Conservation (phyloP, 495 filamentous ascomycete species). For the Astrocystis sublimbata region DNA sequence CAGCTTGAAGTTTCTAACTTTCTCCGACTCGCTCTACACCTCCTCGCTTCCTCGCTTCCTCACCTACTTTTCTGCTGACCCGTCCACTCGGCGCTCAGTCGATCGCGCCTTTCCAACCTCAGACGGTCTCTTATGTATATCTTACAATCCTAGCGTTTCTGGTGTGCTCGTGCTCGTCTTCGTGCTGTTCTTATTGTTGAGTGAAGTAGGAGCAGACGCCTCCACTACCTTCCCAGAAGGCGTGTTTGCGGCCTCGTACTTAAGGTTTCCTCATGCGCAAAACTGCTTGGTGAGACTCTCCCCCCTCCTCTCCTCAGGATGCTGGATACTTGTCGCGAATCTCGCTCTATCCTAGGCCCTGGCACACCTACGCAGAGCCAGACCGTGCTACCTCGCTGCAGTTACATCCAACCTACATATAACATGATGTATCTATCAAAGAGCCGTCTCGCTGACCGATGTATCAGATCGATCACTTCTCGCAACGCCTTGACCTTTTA, state of each 20-base stretch:
- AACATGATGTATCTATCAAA: too few relatives aligned
- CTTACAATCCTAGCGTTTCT: neutral
- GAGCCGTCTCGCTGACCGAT: neutral
- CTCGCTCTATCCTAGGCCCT: neutral
- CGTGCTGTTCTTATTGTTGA: neutral
- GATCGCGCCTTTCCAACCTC: neutral
- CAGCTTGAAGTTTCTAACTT: slow-evolving; percentile 2
- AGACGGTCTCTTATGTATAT: neutral
- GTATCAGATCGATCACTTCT: neutral
- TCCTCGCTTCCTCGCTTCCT: neutral
- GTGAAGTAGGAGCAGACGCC: neutral
- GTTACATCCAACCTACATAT: neutral
- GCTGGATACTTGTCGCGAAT: neutral
- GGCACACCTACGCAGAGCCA: neutral
- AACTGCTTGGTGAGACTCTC: slow-evolving; percentile 13
- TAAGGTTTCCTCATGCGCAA: slow-evolving; percentile 10
- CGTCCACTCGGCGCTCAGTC: too few relatives aligned
- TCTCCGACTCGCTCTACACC: neutral
- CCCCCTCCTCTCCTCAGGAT: neutral
- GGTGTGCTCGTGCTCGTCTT: neutral
- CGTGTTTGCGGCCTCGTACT: slow-evolving; percentile 5
- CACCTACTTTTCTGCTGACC: neutral
- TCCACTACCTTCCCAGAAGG: neutral
- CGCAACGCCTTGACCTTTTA: slow-evolving; percentile 2
- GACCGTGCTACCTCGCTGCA: neutral